Base-by-base conservation (phyloP, 495 filamentous ascomycete species). In the Aspergillus ostianus region DNA sequence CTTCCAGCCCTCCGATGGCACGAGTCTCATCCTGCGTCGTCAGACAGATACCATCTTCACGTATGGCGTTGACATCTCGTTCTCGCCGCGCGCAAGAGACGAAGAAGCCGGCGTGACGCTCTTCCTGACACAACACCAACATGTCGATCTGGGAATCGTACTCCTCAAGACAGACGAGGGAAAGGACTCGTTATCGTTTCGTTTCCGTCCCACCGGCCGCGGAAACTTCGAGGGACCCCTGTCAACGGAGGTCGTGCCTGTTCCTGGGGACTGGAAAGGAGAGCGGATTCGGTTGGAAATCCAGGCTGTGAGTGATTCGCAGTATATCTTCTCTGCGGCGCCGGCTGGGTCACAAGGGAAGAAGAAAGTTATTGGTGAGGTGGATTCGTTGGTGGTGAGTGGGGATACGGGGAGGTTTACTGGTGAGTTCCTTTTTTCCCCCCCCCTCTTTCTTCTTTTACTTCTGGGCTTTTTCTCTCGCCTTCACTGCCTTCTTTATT, bases 401-500 rank as follows among this genome's bases (percentile, higher is more conserved):
- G 64, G 64, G 1, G 60, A 55, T 13, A 63, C 54, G 19, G 64
- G 60, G 3, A 52, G 32, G 55, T 63, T 66, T 53, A 66, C 64
- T 18, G 60, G 64, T 66, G 27, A 29, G 59, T 55, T 15, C 23
- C 45, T 12, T 54, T 5, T 4, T 26, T 26, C 4, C 2, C 23
- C 23, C 4, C 4, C 4, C 23, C 4, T 2, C 4, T 26, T 26
- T 4, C 23, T 26, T 26, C 23, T 26, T 2, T 26, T 26, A 4
- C 23, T 26, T 41, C 29, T 50, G 19, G 7, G 6, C 19, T 29
- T 23, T 56, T 29, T 53, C 23, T 0, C 19, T 20, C 44, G n/a
- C n/a, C n/a, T n/a, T n/a, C n/a, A n/a, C n/a, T 23, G 8, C 23
- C 23, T 26, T 26, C 23, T 4, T 26, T 4, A 2, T 4, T 4